phyloP scores from a whole-genome alignment of 1,139 yeast genomes.

The Taphrina populina region DNA sequence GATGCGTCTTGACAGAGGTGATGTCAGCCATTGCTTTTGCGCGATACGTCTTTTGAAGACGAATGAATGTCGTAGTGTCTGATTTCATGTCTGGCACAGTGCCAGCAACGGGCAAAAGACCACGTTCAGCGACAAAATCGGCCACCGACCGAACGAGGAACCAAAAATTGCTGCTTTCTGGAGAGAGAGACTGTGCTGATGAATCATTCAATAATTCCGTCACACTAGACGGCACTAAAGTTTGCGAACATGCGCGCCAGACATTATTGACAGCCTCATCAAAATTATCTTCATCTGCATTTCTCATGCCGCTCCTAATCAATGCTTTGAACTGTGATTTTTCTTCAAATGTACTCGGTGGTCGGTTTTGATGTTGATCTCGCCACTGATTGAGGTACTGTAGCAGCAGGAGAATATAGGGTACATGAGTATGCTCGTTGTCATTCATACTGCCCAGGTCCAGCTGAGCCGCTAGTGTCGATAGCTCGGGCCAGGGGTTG shows the following conservation, averaged over 20 bases:
- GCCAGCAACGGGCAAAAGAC: slow-evolving; percentile 70
- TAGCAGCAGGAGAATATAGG: slow-evolving; percentile 66
- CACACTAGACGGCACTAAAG: slow-evolving; percentile 32
- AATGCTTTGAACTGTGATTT: slow-evolving; percentile 52
- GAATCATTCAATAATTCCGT: slow-evolving; percentile 23
- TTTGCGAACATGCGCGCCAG: slow-evolving; percentile 46
- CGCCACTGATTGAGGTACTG: slow-evolving; percentile 52
- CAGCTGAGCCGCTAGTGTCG: slow-evolving; percentile 53
- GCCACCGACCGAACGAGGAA: slow-evolving; percentile 57
- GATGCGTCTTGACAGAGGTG: slow-evolving; percentile 47
- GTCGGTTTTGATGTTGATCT: slow-evolving; percentile 43
- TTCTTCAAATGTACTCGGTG: slow-evolving; percentile 54
- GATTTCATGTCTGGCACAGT: slow-evolving; percentile 87
- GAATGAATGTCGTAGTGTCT: slow-evolving; percentile 62
- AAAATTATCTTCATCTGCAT: slow-evolving; percentile 58
- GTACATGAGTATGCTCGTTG: slow-evolving; percentile 65
- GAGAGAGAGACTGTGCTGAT: slow-evolving; percentile 10
- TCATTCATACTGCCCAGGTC: slow-evolving; percentile 53
- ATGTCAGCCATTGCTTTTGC: slow-evolving; percentile 59
- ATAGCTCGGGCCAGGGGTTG: slow-evolving; percentile 73
- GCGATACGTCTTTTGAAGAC: slow-evolving; percentile 58
- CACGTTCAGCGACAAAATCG: slow-evolving; percentile 50
- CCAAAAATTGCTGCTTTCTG: slow-evolving; percentile 57
- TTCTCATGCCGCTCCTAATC: slow-evolving; percentile 44
- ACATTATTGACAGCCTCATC: slow-evolving; percentile 67